These are phyloP conservation scores for Leishmania tropica DNA, from an alignment of 208 protist species.

Conservation along the genomic window DNA sequence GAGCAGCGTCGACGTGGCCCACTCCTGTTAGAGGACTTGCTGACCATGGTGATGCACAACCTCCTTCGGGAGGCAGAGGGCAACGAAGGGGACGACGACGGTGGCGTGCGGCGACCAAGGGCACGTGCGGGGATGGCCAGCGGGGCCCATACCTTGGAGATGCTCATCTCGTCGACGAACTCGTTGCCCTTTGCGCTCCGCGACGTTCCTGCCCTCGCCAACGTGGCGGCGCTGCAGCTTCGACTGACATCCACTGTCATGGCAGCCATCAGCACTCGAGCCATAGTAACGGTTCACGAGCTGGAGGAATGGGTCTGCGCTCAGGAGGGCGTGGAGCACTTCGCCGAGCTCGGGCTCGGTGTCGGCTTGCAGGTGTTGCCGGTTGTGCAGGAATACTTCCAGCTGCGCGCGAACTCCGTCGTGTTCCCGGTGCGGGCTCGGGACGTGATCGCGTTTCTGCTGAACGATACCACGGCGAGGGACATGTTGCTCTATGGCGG, in stretches of 20 bases:
- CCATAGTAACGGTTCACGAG: conserved; percentile 85
- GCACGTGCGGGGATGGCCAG: not conserved
- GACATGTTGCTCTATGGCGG: conserved; percentile 44
- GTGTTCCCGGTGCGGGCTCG: conserved; percentile 54
- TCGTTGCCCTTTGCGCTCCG: conserved; percentile 59
- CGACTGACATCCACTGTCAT: conserved; percentile 57
- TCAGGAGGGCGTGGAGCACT: conserved; percentile 50
- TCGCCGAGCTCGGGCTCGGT: conserved; percentile 69
- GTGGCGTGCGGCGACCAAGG: not conserved
- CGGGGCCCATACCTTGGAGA: not conserved
- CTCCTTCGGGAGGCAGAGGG: not conserved
- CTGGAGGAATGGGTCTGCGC: conserved; percentile 67
- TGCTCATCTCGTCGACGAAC: not conserved
- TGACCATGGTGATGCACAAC: conserved; percentile 3
- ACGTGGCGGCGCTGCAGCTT: conserved; percentile 49
- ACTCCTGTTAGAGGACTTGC: conserved; percentile 20
- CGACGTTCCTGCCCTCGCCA: conserved; percentile 54
- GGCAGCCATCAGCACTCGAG: conserved; percentile 59
- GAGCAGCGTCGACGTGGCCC: conserved; percentile 29
- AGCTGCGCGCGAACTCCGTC: conserved; percentile 28
- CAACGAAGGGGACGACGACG: not conserved
- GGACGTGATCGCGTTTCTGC: conserved; percentile 64
- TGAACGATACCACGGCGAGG: conserved; percentile 40
- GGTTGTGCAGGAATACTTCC: conserved; percentile 77
- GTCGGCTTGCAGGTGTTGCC: conserved; percentile 52